A percentile compares a stretch with the other conserved stretches of the same genome.
Evolutionary conservation across 805 yeast species (phyloP).

Genomic region (Ascoidea asiatica): DNA sequence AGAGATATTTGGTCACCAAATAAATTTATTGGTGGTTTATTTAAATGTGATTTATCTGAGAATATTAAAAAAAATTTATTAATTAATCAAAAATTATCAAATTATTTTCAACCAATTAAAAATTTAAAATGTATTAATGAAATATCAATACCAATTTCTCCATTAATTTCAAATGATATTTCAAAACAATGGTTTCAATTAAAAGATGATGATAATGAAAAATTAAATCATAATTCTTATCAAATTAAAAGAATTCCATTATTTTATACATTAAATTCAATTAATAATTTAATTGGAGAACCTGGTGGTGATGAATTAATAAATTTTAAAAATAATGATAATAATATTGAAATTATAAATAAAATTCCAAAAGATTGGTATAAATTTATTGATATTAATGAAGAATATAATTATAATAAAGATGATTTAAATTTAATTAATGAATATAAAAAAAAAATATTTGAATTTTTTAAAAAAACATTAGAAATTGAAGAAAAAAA

Average conservation of each 20-base stretch:
- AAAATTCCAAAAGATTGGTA: no score
- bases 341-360: no score
- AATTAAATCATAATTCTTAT: conserved; percentile 12
- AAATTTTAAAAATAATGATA: no score
- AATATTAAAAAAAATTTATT: conserved; percentile 16
- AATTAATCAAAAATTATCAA: conserved; percentile 6
- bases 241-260: conserved; percentile 41
- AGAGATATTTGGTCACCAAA: conserved; percentile 37
- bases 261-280: conserved; percentile 33
- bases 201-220: conserved; percentile 3
- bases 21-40: conserved; percentile 53
- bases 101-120: conserved; percentile 8
- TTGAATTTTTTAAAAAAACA: background rate
- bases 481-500: background rate
- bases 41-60: conserved; percentile 29
- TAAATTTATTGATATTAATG: conserved; percentile 31
- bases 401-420: conserved; percentile 28
- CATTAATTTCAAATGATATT: conserved; percentile 46
- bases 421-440: conserved; percentile 23
- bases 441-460: conserved; percentile 14
- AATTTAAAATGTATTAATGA: conserved; percentile 22
- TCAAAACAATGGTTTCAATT: conserved; percentile 31
- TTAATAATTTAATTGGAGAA: conserved; percentile 12
- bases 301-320: no score
- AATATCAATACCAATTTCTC: conserved; percentile 32